A percentile compares a stretch with the other conserved stretches of the same genome.
phyloP scores from a whole-genome alignment of 2,329 filamentous ascomycete genomes.

The Blumeria hordei region DNA sequence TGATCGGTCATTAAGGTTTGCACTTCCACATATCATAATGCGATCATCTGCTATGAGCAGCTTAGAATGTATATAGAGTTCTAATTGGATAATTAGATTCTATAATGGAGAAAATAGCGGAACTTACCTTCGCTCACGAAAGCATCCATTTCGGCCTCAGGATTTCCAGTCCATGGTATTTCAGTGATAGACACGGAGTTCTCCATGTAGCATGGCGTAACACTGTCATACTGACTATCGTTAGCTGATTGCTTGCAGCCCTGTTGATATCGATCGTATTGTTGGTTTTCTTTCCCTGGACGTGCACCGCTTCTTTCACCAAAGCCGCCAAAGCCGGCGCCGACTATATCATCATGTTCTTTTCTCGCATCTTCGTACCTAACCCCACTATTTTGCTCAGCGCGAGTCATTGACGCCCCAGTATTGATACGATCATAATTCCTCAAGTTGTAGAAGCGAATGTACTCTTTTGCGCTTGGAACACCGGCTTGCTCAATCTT shows the following conservation, averaged over 20 bases:
- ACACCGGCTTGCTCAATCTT: slow-evolving; percentile 38
- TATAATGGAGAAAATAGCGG: too few species aligned
- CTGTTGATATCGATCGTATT: slow-evolving; percentile 38
- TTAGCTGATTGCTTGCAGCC: slow-evolving; percentile 30
- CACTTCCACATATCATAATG: slow-evolving; percentile 55
- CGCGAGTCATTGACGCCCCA: slow-evolving; percentile 32
- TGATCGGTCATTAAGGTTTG: slow-evolving; percentile 35
- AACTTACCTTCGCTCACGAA: slow-evolving; percentile 28
- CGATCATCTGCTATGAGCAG: slow-evolving; percentile 62
- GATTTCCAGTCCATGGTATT: slow-evolving; percentile 28
- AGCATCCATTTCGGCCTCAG: slow-evolving; percentile 31
- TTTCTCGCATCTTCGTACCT: slow-evolving; percentile 40
- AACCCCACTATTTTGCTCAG: slow-evolving; percentile 38
- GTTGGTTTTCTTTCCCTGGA: slow-evolving; percentile 14
- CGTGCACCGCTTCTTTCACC: slow-evolving; percentile 17
- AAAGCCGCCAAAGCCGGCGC: slow-evolving; percentile 18
- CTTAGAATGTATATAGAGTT: slow-evolving; percentile 41
- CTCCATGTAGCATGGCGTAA: slow-evolving; percentile 67
- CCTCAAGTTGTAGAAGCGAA: slow-evolving; percentile 65
- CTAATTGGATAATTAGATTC: slow-evolving; percentile 9
- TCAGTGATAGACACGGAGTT: slow-evolving; percentile 42
- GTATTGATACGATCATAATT: slow-evolving; percentile 68
- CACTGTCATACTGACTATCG: slow-evolving; percentile 43
- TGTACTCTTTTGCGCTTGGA: slow-evolving; percentile 43
- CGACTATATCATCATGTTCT: slow-evolving; percentile 35